Evolutionary conservation across 495 filamentous ascomycete species (phyloP).

Genomic region (Podospora bellae-mahoneyi): DNA sequence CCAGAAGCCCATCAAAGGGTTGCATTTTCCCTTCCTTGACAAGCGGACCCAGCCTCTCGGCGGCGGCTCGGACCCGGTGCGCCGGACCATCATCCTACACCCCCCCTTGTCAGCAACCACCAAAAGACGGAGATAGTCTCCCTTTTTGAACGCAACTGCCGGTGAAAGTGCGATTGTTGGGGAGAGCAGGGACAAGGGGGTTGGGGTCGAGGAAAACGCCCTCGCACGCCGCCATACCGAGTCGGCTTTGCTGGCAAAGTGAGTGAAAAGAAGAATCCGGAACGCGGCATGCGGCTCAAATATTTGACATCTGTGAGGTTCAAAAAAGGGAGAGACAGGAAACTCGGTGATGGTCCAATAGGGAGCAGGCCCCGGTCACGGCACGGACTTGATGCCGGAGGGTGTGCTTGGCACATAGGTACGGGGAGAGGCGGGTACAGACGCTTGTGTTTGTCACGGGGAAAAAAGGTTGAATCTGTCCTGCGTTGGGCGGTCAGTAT

Average conservation of each 20-base stretch:
- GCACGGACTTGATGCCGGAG: background rate
- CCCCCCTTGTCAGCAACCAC: background rate
- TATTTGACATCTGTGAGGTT: background rate
- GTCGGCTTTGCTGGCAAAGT: background rate
- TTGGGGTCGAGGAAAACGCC: background rate
- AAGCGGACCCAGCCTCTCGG: conserved; percentile 4
- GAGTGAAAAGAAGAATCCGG: background rate
- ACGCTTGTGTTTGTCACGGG: background rate
- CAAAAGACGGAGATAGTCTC: background rate
- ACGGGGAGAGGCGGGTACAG: too few species aligned
- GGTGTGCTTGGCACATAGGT: background rate
- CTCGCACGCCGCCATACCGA: background rate
- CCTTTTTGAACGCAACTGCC: background rate
- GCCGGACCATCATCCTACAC: background rate
- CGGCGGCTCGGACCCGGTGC: background rate
- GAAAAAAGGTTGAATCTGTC: background rate
- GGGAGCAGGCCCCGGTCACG: background rate
- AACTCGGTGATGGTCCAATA: background rate
- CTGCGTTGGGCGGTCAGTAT: too few species aligned
- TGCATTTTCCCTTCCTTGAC: background rate
- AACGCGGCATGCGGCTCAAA: background rate
- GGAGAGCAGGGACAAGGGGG: background rate
- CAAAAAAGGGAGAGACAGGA: background rate
- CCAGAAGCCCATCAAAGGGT: background rate
- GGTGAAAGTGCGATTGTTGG: background rate